Evolutionary conservation across 495 filamentous ascomycete species (phyloP).

Genomic region (Neurospora terricola): DNA sequence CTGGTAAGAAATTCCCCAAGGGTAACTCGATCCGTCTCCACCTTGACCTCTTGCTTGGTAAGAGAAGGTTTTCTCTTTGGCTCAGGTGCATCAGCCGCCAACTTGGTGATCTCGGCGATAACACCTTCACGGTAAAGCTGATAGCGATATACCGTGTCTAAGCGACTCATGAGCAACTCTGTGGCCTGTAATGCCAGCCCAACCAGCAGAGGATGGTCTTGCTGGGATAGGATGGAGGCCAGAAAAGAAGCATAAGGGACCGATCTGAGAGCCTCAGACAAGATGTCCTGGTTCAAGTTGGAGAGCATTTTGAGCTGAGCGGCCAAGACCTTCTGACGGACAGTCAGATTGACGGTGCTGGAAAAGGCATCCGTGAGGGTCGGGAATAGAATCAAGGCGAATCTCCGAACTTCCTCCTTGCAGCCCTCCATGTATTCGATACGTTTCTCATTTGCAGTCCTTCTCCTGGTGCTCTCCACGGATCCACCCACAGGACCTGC

Average conservation of each 20-base stretch:
- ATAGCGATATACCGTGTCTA: conserved; percentile 82
- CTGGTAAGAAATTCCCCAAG: not conserved
- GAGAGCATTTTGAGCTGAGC: conserved; percentile 98
- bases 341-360: conserved; percentile 93
- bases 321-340: conserved; percentile 91
- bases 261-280: conserved; percentile 77
- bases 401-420: conserved; percentile 77
- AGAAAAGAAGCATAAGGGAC: conserved; percentile 97
- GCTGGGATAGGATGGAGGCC: conserved; percentile 90
- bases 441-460: conserved; percentile 64
- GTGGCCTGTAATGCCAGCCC: conserved; percentile 79
- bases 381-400: conserved; percentile 89
- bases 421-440: conserved; percentile 67
- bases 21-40: conserved; percentile 2
- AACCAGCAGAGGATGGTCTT: conserved; percentile 83
- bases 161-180: conserved; percentile 72
- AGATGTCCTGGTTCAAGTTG: conserved; percentile 74
- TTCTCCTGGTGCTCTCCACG: conserved; percentile 36
- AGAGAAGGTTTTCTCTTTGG: conserved; percentile 12
- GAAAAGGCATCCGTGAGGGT: conserved; percentile 96
- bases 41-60: conserved; percentile 18
- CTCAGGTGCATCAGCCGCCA: conserved; percentile 42
- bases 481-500: conserved; percentile 26
- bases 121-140: conserved; percentile 98
- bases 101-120: conserved; percentile 77